These are phyloP conservation scores for Asterophora lycoperdoides DNA, from an alignment of 768 basidiomycete species.

Conservation along the genomic window DNA sequence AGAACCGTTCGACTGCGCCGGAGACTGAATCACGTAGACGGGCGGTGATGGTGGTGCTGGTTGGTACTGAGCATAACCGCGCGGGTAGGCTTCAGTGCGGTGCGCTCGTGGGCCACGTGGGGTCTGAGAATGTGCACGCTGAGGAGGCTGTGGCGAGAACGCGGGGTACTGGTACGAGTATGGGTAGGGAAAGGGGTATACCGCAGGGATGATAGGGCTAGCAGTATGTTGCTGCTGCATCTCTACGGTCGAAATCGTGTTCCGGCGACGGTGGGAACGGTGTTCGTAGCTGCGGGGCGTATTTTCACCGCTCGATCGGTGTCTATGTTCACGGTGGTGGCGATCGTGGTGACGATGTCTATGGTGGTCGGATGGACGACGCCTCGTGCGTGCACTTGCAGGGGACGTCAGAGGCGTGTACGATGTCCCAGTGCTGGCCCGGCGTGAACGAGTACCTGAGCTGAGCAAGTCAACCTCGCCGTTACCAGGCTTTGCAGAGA, in stretches of 20 bases:
- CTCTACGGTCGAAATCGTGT: conserved; percentile 12
- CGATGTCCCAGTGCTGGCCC: conserved; percentile 19
- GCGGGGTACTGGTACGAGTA: conserved; percentile 24
- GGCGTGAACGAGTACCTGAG: conserved; percentile 22
- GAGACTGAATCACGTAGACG: conserved; percentile 21
- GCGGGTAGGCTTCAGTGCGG: conserved; percentile 22
- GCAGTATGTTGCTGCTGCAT: conserved; percentile 5
- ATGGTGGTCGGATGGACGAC: conserved; percentile 18
- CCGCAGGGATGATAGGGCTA: conserved; percentile 24
- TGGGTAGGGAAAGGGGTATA: conserved; percentile 32
- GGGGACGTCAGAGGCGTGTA: conserved; percentile 17
- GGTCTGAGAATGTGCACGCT: conserved; percentile 11
- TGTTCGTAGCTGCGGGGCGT: conserved; percentile 6
- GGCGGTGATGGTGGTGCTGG: conserved; percentile 26
- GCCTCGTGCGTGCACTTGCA: conserved; percentile 1
- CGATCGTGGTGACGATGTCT: conserved; percentile 20
- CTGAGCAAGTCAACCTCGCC: conserved; percentile 31
- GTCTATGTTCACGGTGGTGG: conserved; percentile 15
- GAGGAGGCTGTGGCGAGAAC: conserved; percentile 10
- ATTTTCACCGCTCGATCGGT: conserved; percentile 8
- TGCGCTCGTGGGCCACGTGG: conserved; percentile 21
- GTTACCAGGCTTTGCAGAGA: conserved; percentile 20
- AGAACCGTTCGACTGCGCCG: conserved; percentile 12
- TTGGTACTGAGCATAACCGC: conserved; percentile 30
- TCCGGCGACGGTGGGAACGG: conserved; percentile 11